Conservation (phyloP, 2,329 filamentous ascomycete species). For the Stagonosporopsis chrysanthemi region DNA sequence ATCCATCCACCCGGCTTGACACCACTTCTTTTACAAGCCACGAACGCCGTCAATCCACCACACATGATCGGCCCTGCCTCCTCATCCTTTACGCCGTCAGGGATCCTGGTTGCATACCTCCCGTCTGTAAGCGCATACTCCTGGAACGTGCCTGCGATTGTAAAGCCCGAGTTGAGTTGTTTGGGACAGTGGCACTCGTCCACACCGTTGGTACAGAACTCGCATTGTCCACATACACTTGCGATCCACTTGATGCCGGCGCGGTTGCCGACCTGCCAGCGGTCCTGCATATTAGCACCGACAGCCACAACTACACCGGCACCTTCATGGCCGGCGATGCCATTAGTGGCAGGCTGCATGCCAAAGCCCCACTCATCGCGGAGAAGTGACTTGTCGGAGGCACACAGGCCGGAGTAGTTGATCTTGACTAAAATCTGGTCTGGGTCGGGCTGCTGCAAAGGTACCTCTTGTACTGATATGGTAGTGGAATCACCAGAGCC, state of each 20-base stretch:
- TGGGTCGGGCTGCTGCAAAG: constrained; percentile 51
- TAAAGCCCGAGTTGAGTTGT: constrained; percentile 72
- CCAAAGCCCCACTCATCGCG: constrained; percentile 46
- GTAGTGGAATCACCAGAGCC: constrained; percentile 33
- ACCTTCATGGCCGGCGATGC: constrained; percentile 76
- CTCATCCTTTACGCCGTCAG: constrained; percentile 54
- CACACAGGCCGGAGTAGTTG: constrained; percentile 65
- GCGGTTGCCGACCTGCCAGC: constrained; percentile 64
- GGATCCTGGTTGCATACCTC: constrained; percentile 55
- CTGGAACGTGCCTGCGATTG: constrained; percentile 53
- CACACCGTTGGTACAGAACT: constrained; percentile 74
- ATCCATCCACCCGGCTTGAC: constrained; percentile 52
- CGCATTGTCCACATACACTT: constrained; percentile 79
- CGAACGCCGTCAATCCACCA: constrained; percentile 59
- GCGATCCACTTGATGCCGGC: constrained; percentile 60
- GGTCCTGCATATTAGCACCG: constrained; percentile 76
- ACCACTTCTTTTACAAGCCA: constrained; percentile 52
- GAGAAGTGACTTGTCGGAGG: constrained; percentile 56
- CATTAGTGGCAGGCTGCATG: constrained; percentile 73
- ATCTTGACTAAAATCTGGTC: constrained; percentile 64
- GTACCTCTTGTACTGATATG: constrained; percentile 39
- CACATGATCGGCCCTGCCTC: constrained; percentile 57
- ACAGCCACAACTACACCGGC: constrained; percentile 76
- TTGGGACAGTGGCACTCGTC: constrained; percentile 55
- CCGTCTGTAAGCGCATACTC: constrained; percentile 54